A percentile compares a stretch with the other conserved stretches of the same genome.
These are phyloP conservation scores for Durotheca rogersii DNA, from an alignment of 495 filamentous ascomycete species.

Conservation along the genomic window DNA sequence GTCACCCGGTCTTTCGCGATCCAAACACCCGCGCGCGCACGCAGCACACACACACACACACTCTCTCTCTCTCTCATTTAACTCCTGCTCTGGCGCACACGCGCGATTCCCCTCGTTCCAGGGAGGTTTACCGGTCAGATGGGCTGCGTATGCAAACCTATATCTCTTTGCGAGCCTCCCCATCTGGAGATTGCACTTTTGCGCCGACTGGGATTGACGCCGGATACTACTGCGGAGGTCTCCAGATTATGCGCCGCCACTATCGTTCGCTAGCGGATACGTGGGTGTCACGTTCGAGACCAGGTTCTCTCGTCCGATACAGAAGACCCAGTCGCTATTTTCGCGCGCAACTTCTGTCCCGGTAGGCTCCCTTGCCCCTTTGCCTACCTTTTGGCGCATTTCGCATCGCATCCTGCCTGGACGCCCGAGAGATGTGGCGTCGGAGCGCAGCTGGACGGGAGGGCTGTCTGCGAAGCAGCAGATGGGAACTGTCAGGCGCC, in stretches of 20 bases:
- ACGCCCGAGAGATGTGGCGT: slow-evolving; percentile 10
- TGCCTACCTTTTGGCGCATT: slow-evolving; percentile 18
- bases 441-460: slow-evolving; percentile 10
- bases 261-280: slow-evolving; percentile 10
- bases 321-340: too few relatives aligned
- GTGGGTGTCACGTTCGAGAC: slow-evolving; percentile 11
- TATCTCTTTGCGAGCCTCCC: slow-evolving; percentile 10
- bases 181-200: slow-evolving; percentile 17
- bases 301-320: not conserved
- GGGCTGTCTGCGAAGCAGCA: not conserved
- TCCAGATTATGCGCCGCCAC: slow-evolving; percentile 23
- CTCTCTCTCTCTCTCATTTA: slow-evolving; percentile 5
- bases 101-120: slow-evolving; percentile 28
- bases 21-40: slow-evolving; percentile 9
- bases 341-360: slow-evolving; percentile 21
- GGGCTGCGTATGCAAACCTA: not conserved
- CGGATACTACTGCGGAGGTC: slow-evolving; percentile 14
- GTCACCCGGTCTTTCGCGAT: slow-evolving; percentile 33
- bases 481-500: slow-evolving; percentile 19
- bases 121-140: slow-evolving; percentile 13
- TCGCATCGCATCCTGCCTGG: slow-evolving; percentile 4
- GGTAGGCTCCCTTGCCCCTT: too few relatives aligned
- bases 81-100: slow-evolving; percentile 29
- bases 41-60: not conserved
- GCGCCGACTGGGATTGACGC: slow-evolving; percentile 19